Evolutionary conservation across 345 rosid genomes (phyloP).

Genomic region (Populus pruinosa): DNA sequence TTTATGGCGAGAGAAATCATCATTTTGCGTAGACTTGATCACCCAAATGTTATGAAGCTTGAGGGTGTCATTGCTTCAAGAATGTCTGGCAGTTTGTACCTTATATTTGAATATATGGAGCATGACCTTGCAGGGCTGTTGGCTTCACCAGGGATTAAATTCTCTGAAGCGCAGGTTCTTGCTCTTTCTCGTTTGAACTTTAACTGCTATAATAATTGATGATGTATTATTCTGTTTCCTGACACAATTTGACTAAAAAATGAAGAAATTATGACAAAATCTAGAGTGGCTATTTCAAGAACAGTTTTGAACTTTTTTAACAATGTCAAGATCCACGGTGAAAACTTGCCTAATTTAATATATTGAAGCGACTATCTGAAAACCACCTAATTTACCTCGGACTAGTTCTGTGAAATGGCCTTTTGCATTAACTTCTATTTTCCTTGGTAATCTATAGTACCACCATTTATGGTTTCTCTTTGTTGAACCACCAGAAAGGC

Average conservation of each 20-base stretch:
- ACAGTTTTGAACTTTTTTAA: background rate
- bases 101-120: constrained; percentile 68
- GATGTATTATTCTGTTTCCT: background rate
- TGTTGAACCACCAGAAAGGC: background rate
- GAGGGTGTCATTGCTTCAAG: constrained; percentile 67
- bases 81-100: constrained; percentile 60
- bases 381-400: background rate
- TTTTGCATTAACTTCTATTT: background rate
- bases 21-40: constrained; percentile 59
- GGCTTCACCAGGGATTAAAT: constrained; percentile 45
- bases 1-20: constrained; percentile 78
- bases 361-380: background rate
- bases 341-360: background rate
- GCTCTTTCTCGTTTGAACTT: constrained; percentile 1
- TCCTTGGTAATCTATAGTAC: background rate
- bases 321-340: background rate
- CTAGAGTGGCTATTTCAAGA: background rate
- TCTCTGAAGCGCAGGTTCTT: constrained; percentile 61
- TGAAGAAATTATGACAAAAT: background rate
- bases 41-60: constrained; percentile 74
- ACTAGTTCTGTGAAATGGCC: background rate
- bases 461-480: background rate
- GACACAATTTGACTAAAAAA: too few species aligned
- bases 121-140: constrained; percentile 68
- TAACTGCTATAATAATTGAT: background rate